phyloP scores from a whole-genome alignment of 139 green algal species.

The Zygnema circumcarinatum region DNA sequence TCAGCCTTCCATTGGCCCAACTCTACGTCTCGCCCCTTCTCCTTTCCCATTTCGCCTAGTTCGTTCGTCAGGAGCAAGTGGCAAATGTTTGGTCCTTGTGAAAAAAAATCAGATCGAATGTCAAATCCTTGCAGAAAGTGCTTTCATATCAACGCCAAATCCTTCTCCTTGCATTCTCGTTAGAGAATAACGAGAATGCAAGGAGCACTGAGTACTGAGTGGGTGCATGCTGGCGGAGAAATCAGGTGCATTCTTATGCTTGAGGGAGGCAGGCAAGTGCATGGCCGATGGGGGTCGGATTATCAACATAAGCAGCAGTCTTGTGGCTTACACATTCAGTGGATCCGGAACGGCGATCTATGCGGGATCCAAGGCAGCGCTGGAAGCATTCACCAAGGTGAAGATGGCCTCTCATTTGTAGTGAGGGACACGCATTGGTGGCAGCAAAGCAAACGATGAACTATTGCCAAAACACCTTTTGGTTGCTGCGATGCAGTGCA shows the following conservation, averaged over 20 bases:
- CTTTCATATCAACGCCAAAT: too few relatives aligned
- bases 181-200: too few relatives aligned
- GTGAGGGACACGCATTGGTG: not conserved
- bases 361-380: constrained; percentile 28
- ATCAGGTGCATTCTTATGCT: constrained; percentile 27
- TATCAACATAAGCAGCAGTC: constrained; percentile 28
- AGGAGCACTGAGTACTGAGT: too few relatives aligned
- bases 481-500: not conserved
- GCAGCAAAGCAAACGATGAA: not conserved
- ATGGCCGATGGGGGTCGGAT: constrained; percentile 40
- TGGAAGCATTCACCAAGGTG: constrained; percentile 36
- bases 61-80: too few relatives aligned
- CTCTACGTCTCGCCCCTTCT: too few relatives aligned
- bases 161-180: too few relatives aligned
- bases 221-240: too few relatives aligned
- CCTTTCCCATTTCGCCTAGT: too few relatives aligned
- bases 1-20: too few relatives aligned
- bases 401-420: not conserved
- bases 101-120: too few relatives aligned
- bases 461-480: constrained; percentile 13
- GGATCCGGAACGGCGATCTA: constrained; percentile 23
- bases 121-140: too few relatives aligned
- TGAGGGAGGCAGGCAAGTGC: constrained; percentile 1
- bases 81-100: too few relatives aligned
- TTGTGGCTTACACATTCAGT: constrained; percentile 36